Percentiles rank a stretch among this genome's conserved stretches.
Conservation (phyloP, 2,329 filamentous ascomycete genomes). For the Beauveria sp. region DNA sequence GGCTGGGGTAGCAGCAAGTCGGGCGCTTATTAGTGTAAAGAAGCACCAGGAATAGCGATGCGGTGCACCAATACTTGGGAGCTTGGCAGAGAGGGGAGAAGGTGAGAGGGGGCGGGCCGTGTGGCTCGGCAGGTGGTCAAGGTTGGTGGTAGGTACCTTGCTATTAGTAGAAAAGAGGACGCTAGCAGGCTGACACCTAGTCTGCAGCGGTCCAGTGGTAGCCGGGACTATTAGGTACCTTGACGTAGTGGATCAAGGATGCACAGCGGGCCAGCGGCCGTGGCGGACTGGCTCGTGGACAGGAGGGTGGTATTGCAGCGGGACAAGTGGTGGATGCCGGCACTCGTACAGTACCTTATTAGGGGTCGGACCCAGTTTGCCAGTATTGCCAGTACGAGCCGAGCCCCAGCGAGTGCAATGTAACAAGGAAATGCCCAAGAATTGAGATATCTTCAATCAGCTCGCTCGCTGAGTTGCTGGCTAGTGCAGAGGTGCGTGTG, state of each 20-base stretch:
- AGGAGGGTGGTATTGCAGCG: background rate
- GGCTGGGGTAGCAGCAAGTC: slow-evolving; percentile 9
- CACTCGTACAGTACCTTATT: background rate
- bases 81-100: slow-evolving; percentile 2
- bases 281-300: background rate
- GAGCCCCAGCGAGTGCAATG: background rate
- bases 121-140: background rate
- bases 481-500: background rate
- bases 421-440: background rate
- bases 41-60: slow-evolving; percentile 5
- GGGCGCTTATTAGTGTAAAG: slow-evolving; percentile 7
- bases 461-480: background rate
- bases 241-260: no score
- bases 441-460: background rate
- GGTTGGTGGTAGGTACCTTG: no score
- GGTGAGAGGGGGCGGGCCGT: slow-evolving; percentile 5
- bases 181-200: no score
- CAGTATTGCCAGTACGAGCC: background rate
- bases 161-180: no score
- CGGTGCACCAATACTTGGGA: slow-evolving; percentile 6
- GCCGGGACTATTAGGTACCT: no score
- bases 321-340: background rate
- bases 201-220: no score
- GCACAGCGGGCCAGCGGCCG: background rate
- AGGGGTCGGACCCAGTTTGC: background rate